Conservation (phyloP, 441 rosid genomes). For the Iberis amara region DNA sequence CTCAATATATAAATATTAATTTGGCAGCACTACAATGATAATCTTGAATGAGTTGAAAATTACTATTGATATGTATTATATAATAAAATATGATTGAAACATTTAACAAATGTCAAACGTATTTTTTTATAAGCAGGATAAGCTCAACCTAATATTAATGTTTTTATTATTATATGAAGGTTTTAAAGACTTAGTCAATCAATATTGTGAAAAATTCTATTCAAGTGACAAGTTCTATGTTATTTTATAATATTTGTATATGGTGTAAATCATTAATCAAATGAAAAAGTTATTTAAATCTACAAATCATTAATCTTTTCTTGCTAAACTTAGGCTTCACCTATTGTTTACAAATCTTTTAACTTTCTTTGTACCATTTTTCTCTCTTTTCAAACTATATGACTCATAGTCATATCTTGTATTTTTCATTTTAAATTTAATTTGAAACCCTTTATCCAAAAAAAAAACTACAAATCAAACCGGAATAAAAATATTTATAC, state of each 20-base stretch:
- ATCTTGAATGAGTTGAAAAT: background rate
- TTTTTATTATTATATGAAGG: background rate
- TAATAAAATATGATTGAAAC: constrained; percentile 7
- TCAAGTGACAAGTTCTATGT: background rate
- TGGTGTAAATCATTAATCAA: too few relatives aligned
- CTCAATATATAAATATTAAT: constrained; percentile 5
- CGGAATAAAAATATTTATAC: too few relatives aligned
- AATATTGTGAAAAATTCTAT: background rate
- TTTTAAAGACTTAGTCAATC: background rate
- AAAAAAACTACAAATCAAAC: too few relatives aligned
- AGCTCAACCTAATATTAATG: background rate
- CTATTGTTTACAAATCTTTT: too few relatives aligned
- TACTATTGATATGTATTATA: background rate
- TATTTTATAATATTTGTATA: background rate
- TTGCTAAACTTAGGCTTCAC: too few relatives aligned
- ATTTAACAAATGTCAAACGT: background rate
- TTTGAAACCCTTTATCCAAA: too few relatives aligned
- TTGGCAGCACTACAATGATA: constrained; percentile 5
- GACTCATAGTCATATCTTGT: too few relatives aligned
- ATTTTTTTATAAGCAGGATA: background rate
- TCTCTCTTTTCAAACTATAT: too few relatives aligned
- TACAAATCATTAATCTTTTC: too few relatives aligned
- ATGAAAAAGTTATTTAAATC: too few relatives aligned
- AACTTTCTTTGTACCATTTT: too few relatives aligned
- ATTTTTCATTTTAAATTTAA: too few relatives aligned